Evolutionary conservation across 176 grass and related monocot species (phyloP), one percentile per base, ranked within the genome.

Genomic region (Coix lacrymajobi): DNA sequence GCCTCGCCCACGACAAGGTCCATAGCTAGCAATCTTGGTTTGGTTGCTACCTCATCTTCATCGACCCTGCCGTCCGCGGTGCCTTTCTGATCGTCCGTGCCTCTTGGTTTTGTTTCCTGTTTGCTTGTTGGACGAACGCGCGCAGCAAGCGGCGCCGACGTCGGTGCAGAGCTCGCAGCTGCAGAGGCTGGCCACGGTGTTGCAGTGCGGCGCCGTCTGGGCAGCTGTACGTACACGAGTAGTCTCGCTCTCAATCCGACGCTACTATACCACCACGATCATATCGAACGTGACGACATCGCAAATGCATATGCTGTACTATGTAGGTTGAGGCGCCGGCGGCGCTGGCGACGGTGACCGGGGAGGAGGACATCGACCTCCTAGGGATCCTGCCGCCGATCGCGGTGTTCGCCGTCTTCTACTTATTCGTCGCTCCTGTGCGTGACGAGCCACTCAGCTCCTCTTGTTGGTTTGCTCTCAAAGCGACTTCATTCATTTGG

Each of bases 321-420:
- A n/a, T 40, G 22, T 46, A 95, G 96, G 85, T 90, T 14, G 76
- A 98, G 72, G 93, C 87, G 4, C 83, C 87, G 31, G 69, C 92
- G 43, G 92, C 90, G 45, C 63, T 91, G 85, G 92, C 96, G 20
- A n/a, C 51, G 19, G 87, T 98, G 82, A 93, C 91, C 19, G 96
- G 92, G 60, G 92, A 97, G 46, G 94, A 98, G 56, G 90, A 88
- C 70, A 12, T 85, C 3, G 91, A 98, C 45, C 20, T 98, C 72
- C 64, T 88, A 61, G 87, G 32, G 62, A 95, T 88, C 58, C 88
- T 98, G 82, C 74, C 90, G 68, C 84, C 80, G 20, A 15, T 79
- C 33, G 96, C 90, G 5, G 78, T 57, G 31, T 58, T 98, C 67
- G 87, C 87, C 67, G 64, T 95, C 69, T 3, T 94, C 4, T 98